Evolutionary conservation across 148 eudicot species (phyloP), one percentile per base, ranked within the genome.

Genomic region (Chenopodium suecicum): DNA sequence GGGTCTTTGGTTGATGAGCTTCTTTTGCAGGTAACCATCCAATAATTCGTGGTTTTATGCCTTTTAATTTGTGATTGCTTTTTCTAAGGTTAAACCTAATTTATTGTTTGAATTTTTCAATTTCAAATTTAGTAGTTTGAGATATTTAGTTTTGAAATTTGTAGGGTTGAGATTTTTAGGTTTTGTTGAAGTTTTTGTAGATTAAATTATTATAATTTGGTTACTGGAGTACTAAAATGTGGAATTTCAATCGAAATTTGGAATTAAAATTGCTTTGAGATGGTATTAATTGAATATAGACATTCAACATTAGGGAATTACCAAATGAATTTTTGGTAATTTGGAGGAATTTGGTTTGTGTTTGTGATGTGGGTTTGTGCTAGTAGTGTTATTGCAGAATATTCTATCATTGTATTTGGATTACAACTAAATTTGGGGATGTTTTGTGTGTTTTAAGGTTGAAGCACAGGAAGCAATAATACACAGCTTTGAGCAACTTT

Each of bases 401-500:
- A 4, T 37, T 71, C 23, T 41, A 17, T 70, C 4, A 16, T 34
- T 9, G 2, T 37, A 25, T 71, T 13, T 8, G 3, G 25, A 41
- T 71, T 41, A 22, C 27, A 1, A 20, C 74, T 71, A 34, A 6
- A 29, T 29, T 9, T 70, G 16, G 44, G 19, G 73, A 19, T 22
- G 47, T 17, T 72, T 44, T 29, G 14, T 70, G 75, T 16, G 34
- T 73, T 79, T 3, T 75, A 84, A 94, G 98, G 94, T 82, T 63
- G 91, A 91, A 88, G 87, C 86, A 47, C 93, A 94, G 75, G 95
- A 89, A 86, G 89, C 90, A 31, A 75, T 90, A 23, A 89, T 94
- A 65, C 78, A 69, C 29, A 82, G 86, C 32, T 79, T 89, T 64
- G 83, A 91, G 12, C 85, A 86, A 46, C 88, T 94, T 31, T 94